Base-by-base conservation (phyloP, 371 early-diverging fungal species). In the Mucor mucedo region DNA sequence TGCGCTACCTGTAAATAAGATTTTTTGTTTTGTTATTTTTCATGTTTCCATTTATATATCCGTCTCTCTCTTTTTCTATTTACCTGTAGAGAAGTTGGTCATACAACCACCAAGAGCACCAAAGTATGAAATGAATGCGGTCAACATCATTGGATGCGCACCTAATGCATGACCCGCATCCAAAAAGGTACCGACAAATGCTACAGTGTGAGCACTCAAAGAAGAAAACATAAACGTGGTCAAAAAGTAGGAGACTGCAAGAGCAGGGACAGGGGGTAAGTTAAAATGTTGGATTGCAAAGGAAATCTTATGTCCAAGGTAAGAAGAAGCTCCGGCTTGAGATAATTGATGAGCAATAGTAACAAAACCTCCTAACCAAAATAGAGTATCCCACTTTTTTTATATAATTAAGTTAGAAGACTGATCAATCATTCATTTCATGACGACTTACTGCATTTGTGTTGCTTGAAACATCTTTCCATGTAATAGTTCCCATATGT, bases 341-440 rank as follows among this genome's bases (percentile, higher is more conserved):
- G 87, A 77, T 2, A 93, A 74, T 63, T 92, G 92, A 53, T 89
- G 84, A 49, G 91, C 91, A 53, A 93, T 85, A 2, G 90, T 80
- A 32, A 93, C 82, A 74, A 93, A 90, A 9, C 89, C 89, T 16
- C 88, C 87, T 4, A 93, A 74, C 93, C 93, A 93, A 64, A 90
- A 91, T 44, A 90, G 80, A 0, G 90, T 85, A 60, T 93, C 93
- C 93, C 93, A 93, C 83, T 81, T 21, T 21, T 21, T 21, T 21
- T 21, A 21, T 0, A 21, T 21, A 21, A 21, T 21, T 21, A 21
- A 21, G 21, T 21, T 21, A 21, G 21, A 1, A 0, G 0, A 21
- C 21, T 21, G 21, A 21, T 21, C 21, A 21, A 21, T 21, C 21
- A 21, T 21, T 21, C 21, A 21, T 21, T 14, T 35, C 30, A 33